Conservation (phyloP, 306 rosid genomes). For the Citrullus colocynthis region DNA sequence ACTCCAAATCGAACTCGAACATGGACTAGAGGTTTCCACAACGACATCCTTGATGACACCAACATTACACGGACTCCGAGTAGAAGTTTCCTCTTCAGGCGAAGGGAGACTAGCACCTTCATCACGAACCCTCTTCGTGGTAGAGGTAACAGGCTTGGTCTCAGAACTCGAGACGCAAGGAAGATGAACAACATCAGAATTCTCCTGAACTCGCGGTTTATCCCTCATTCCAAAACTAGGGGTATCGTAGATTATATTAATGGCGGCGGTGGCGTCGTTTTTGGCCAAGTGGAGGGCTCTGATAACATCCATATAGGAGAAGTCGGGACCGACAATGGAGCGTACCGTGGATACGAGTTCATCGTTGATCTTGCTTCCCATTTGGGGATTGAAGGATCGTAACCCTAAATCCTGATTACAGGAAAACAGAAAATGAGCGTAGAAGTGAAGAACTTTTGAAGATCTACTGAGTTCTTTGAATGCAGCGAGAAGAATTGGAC, state of each 20-base stretch:
- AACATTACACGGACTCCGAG: slow-evolving; percentile 8
- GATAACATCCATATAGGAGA: slow-evolving; percentile 74
- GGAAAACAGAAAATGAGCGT: not conserved
- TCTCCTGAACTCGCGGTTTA: slow-evolving; percentile 8
- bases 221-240: slow-evolving; percentile 26
- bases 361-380: slow-evolving; percentile 65
- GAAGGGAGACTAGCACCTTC: not conserved
- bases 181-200: slow-evolving; percentile 1
- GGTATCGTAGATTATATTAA: slow-evolving; percentile 66
- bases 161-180: slow-evolving; percentile 22
- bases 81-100: slow-evolving; percentile 8
- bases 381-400: slow-evolving; percentile 14
- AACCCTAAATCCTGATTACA: slow-evolving; percentile 26
- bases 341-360: slow-evolving; percentile 61
- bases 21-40: slow-evolving; percentile 10
- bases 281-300: slow-evolving; percentile 89
- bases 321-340: slow-evolving; percentile 59
- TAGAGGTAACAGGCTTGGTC: not conserved
- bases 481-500: not conserved
- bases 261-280: slow-evolving; percentile 82
- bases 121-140: slow-evolving; percentile 4
- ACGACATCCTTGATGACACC: slow-evolving; percentile 13
- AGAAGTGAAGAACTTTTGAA: not conserved
- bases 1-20: slow-evolving; percentile 15
- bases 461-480: not conserved